phyloP scores from a whole-genome alignment of 441 rosid genomes.

The Dalechampia spathulata region DNA sequence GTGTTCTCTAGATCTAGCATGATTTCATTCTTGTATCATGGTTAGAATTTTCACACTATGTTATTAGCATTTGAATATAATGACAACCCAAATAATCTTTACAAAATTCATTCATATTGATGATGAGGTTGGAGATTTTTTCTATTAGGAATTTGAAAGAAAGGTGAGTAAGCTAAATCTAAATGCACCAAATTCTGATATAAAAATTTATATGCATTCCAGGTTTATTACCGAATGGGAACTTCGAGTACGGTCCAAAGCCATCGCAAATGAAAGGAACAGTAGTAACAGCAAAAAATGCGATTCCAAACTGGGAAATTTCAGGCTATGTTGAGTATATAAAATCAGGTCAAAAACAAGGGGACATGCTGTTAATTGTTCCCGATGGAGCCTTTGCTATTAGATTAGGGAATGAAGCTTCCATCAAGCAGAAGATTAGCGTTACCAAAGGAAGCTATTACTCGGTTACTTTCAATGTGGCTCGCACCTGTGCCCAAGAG shows the following conservation, averaged over 20 bases:
- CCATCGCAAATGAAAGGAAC: constrained; percentile 52
- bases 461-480: constrained; percentile 59
- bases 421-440: constrained; percentile 46
- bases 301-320: constrained; percentile 58
- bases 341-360: constrained; percentile 72
- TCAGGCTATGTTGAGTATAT: constrained; percentile 74
- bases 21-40: too few species aligned
- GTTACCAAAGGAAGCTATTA: constrained; percentile 34
- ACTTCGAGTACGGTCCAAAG: constrained; percentile 64
- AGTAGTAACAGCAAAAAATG: constrained; percentile 33
- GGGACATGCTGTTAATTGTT: constrained; percentile 65
- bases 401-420: constrained; percentile 63
- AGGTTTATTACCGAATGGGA: constrained; percentile 72
- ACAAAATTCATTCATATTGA: too few species aligned
- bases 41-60: too few species aligned
- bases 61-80: too few species aligned
- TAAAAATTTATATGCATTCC: constrained; percentile 6
- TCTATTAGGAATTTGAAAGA: too few species aligned
- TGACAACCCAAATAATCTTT: too few species aligned
- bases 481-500: constrained; percentile 73
- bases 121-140: too few species aligned
- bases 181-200: background rate
- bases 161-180: too few species aligned
- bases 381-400: constrained; percentile 58
- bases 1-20: too few species aligned